Evolutionary conservation across 169 alveolate genomes (phyloP).

Genomic region (Babesia ovis): DNA sequence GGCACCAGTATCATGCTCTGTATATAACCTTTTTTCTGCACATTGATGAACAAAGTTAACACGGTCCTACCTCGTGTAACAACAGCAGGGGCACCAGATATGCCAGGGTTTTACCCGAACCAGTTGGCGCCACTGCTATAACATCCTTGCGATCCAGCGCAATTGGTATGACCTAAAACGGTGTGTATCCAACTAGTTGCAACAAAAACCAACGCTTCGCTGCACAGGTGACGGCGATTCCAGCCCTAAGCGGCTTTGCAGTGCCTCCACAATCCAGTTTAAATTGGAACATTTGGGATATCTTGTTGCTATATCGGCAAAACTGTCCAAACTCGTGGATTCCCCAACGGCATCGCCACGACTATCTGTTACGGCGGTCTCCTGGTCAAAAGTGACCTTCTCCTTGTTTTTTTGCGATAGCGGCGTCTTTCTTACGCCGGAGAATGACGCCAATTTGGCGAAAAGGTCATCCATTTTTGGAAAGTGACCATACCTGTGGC

Average conservation of each 20-base stretch:
- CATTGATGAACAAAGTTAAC: not conserved
- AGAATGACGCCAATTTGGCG: conserved; percentile 36
- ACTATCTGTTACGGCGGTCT: conserved; percentile 21
- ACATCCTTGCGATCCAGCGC: conserved; percentile 68
- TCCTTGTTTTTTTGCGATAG: conserved; percentile 14
- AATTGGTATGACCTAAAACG: conserved; percentile 68
- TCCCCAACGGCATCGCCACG: conserved; percentile 29
- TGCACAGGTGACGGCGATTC: conserved; percentile 32
- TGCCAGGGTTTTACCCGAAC: conserved; percentile 81
- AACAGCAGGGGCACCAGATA: conserved; percentile 71
- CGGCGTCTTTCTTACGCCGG: conserved; percentile 12
- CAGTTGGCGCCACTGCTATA: conserved; percentile 79
- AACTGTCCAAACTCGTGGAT: conserved; percentile 5
- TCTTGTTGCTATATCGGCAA: conserved; percentile 7
- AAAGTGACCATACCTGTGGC: too few species aligned
- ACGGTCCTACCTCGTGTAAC: conserved; percentile 15
- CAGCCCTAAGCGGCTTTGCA: conserved; percentile 4
- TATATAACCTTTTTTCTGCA: conserved; percentile 26
- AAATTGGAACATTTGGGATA: conserved; percentile 3
- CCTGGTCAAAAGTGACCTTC: conserved; percentile 43
- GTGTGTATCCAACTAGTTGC: not conserved
- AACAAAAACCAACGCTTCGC: conserved; percentile 8
- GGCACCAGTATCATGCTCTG: conserved; percentile 90
- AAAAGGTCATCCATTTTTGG: conserved; percentile 23
- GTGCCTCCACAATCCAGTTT: conserved; percentile 14